A percentile compares a stretch with the other conserved stretches of the same genome.
Conservation (phyloP, 2,329 filamentous ascomycete genomes). For the Fonsecaea pedrosoi region DNA sequence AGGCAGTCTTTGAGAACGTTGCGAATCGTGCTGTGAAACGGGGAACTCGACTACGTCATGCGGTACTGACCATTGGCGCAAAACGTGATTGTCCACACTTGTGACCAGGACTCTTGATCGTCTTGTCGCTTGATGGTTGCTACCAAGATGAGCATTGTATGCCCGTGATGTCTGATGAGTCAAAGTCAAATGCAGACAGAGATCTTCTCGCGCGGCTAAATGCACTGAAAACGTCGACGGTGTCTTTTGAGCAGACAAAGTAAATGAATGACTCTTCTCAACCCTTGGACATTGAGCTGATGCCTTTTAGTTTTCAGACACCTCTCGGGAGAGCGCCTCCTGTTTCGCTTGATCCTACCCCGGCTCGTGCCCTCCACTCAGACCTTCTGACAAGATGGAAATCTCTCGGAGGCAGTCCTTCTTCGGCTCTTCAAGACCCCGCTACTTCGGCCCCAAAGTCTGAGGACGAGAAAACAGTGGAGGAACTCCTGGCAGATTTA, state of each 20-base stretch:
- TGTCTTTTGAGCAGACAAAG: constrained; percentile 43
- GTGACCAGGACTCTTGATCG: constrained; percentile 1
- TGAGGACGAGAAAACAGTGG: constrained; percentile 42
- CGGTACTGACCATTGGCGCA: constrained; percentile 18
- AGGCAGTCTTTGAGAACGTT: constrained; percentile 42
- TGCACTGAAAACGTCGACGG: constrained; percentile 45
- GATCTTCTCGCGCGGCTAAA: constrained; percentile 45
- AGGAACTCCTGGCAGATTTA: constrained; percentile 44
- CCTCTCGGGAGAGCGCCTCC: constrained; percentile 7
- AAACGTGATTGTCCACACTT: neutral
- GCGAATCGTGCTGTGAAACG: neutral
- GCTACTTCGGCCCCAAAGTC: constrained; percentile 20
- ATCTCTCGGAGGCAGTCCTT: constrained; percentile 30
- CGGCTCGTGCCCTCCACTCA: constrained; percentile 35
- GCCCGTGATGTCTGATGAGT: constrained; percentile 32
- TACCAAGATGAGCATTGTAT: constrained; percentile 19
- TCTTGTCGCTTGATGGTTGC: neutral
- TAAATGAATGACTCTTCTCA: constrained; percentile 23
- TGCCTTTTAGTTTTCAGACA: constrained; percentile 21
- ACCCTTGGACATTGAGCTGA: constrained; percentile 23
- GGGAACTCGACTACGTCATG: constrained; percentile 15
- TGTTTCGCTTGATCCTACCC: constrained; percentile 27
- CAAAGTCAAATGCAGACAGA: constrained; percentile 38
- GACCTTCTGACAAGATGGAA: constrained; percentile 39
- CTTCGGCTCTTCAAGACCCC: constrained; percentile 7